phyloP scores from a whole-genome alignment of 2,329 filamentous ascomycete species.

The Xylaria sp. region DNA sequence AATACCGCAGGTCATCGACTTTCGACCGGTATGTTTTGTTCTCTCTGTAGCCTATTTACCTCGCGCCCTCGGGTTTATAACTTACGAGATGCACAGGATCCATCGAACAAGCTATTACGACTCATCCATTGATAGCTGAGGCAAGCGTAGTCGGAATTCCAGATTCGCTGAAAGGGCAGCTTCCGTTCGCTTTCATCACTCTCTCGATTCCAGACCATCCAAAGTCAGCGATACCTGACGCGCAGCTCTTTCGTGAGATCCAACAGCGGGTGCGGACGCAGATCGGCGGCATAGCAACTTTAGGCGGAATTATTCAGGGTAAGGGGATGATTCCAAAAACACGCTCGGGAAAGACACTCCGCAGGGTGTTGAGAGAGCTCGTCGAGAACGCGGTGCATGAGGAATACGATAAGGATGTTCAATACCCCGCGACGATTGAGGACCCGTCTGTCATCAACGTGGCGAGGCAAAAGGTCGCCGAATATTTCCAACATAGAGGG shows the following conservation, averaged over 20 bases:
- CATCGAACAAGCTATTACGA: constrained; percentile 90
- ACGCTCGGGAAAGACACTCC: constrained; percentile 87
- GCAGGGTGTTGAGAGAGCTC: constrained; percentile 82
- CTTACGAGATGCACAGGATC: constrained; percentile 63
- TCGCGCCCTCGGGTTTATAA: constrained; percentile 14
- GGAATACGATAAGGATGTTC: constrained; percentile 76
- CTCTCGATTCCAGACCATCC: constrained; percentile 60
- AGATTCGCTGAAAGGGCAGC: constrained; percentile 85
- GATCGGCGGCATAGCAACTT: constrained; percentile 85
- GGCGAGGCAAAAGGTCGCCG: constrained; percentile 74
- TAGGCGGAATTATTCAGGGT: constrained; percentile 87
- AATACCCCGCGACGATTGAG: constrained; percentile 86
- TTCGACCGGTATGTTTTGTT: constrained; percentile 74
- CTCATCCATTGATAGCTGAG: constrained; percentile 81
- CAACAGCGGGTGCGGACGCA: constrained; percentile 78
- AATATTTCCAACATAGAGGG: constrained; percentile 74
- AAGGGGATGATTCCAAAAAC: constrained; percentile 92
- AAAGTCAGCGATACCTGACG: constrained; percentile 60
- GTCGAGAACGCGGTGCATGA: constrained; percentile 83
- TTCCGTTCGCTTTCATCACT: constrained; percentile 89
- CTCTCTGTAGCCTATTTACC: not conserved
- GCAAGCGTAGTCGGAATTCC: constrained; percentile 88
- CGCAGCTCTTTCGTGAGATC: constrained; percentile 66
- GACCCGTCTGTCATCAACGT: constrained; percentile 79
- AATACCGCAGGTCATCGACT: constrained; percentile 95